phyloP scores from a whole-genome alignment of 495 filamentous ascomycete species.

The Penicillium verhagenii region DNA sequence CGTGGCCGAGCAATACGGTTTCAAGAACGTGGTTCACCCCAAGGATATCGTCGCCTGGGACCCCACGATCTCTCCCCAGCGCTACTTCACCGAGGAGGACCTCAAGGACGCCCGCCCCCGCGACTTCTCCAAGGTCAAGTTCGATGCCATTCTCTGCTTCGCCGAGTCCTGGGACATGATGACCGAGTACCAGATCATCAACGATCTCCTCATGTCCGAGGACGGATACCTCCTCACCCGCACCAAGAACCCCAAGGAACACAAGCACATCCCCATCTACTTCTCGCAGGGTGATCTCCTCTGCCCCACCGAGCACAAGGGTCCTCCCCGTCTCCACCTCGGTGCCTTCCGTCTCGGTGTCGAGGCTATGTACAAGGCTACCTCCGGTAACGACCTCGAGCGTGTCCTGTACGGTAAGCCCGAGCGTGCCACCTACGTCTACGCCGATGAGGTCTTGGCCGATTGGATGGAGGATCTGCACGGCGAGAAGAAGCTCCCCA shows the following conservation, averaged over 20 bases:
- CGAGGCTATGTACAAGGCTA: slow-evolving; percentile 75
- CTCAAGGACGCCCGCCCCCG: slow-evolving; percentile 62
- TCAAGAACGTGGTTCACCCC: slow-evolving; percentile 83
- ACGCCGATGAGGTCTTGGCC: slow-evolving; percentile 73
- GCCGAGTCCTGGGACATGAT: slow-evolving; percentile 80
- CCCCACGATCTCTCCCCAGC: slow-evolving; percentile 76
- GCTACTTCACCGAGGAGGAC: slow-evolving; percentile 69
- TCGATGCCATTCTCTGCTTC: slow-evolving; percentile 81
- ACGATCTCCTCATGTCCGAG: slow-evolving; percentile 73
- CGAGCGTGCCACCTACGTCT: slow-evolving; percentile 76
- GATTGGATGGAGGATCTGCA: slow-evolving; percentile 76
- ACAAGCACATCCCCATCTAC: slow-evolving; percentile 67
- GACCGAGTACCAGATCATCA: slow-evolving; percentile 81
- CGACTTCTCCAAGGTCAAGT: slow-evolving; percentile 66
- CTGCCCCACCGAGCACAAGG: slow-evolving; percentile 73
- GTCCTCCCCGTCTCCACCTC: slow-evolving; percentile 68
- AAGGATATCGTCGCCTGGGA: slow-evolving; percentile 90
- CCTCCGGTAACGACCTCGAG: slow-evolving; percentile 72
- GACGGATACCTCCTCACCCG: slow-evolving; percentile 65
- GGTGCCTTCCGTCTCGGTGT: slow-evolving; percentile 73
- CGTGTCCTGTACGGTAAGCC: slow-evolving; percentile 85
- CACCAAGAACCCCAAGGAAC: slow-evolving; percentile 58
- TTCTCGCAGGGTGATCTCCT: slow-evolving; percentile 74
- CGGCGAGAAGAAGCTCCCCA: slow-evolving; percentile 65
- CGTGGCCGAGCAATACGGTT: slow-evolving; percentile 84